A percentile compares a stretch with the other conserved stretches of the same genome.
These are phyloP conservation scores for Mallotus repandus DNA, from an alignment of 441 rosid species.

Conservation along the genomic window DNA sequence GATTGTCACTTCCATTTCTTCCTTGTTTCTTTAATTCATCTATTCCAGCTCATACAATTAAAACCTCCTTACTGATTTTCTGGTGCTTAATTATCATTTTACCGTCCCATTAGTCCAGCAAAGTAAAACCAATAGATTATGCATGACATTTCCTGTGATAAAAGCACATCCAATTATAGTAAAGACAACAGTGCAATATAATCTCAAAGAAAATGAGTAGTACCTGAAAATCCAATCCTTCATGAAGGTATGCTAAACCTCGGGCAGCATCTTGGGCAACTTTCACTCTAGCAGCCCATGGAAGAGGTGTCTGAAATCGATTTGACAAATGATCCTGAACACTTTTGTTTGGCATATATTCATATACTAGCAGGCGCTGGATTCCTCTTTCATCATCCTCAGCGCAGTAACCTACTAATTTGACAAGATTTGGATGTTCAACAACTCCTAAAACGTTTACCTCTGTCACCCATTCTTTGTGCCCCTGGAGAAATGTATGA, in stretches of 20 bases:
- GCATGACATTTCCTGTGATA: not conserved
- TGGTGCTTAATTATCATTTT: not conserved
- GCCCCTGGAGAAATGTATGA: conserved; percentile 50
- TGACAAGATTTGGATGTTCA: conserved; percentile 83
- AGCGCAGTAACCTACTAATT: conserved; percentile 72
- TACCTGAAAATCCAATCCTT: conserved; percentile 95
- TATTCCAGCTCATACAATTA: not conserved
- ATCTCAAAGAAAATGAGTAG: not conserved
- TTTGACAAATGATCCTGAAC: conserved; percentile 79
- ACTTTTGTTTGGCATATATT: conserved; percentile 89
- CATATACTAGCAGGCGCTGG: conserved; percentile 77
- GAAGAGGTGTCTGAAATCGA: conserved; percentile 69
- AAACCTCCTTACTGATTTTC: not conserved
- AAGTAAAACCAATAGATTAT: not conserved
- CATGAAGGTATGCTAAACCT: conserved; percentile 79
- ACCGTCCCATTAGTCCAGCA: not conserved
- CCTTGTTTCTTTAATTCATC: not conserved
- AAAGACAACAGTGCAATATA: not conserved
- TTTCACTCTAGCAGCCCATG: conserved; percentile 68
- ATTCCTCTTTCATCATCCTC: conserved; percentile 91
- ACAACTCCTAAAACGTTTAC: conserved; percentile 74
- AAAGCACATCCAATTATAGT: not conserved
- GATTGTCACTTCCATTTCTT: not conserved
- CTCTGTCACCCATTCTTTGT: conserved; percentile 94
- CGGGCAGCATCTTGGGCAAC: conserved; percentile 85